These are phyloP conservation scores for Geotrichum bryndzae DNA, from an alignment of 1,139 yeast genomes.

Conservation along the genomic window DNA sequence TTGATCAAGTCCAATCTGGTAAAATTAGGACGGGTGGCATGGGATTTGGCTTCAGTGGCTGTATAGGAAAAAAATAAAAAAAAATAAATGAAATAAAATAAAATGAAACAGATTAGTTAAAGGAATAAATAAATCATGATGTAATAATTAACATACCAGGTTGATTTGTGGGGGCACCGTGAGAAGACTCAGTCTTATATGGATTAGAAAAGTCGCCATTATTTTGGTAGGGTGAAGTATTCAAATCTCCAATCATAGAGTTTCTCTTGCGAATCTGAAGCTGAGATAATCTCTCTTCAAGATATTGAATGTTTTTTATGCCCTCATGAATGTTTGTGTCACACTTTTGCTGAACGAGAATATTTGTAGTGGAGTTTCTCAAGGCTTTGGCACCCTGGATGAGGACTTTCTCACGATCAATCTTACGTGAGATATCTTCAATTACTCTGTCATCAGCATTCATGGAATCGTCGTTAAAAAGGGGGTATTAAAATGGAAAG, in stretches of 20 bases:
- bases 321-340: slow-evolving; percentile 88
- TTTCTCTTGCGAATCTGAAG: slow-evolving; percentile 39
- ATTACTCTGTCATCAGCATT: slow-evolving; percentile 31
- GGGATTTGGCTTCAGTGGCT: background rate
- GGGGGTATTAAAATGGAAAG: background rate
- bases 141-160: background rate
- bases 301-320: slow-evolving; percentile 80
- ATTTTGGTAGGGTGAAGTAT: background rate
- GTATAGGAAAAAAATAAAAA: background rate
- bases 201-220: background rate
- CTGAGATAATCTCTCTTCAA: slow-evolving; percentile 69
- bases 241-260: slow-evolving; percentile 3
- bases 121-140: background rate
- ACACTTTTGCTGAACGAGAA: slow-evolving; percentile 82
- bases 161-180: background rate
- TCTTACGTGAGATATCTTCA: slow-evolving; percentile 69
- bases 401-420: slow-evolving; percentile 80
- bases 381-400: slow-evolving; percentile 81
- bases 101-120: background rate
- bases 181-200: background rate
- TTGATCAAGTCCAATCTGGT: slow-evolving; percentile 66
- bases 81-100: background rate
- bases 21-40: slow-evolving; percentile 27
- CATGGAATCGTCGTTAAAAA: background rate
- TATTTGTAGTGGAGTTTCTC: slow-evolving; percentile 69